These are phyloP conservation scores for Oldenlandia corymbosa DNA, from an alignment of 257 asterid species.

Conservation along the genomic window DNA sequence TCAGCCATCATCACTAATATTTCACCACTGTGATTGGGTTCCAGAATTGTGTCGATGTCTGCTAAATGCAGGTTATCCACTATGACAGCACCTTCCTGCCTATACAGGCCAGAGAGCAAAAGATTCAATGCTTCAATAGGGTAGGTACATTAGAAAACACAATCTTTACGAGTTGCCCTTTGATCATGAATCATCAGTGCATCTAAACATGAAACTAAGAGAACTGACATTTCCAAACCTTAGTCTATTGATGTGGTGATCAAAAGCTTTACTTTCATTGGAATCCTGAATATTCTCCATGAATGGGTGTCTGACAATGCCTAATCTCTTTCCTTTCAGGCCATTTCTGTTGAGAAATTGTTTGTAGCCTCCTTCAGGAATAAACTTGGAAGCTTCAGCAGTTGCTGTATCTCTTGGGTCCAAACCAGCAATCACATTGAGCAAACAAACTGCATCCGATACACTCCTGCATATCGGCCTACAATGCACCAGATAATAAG, in stretches of 20 bases:
- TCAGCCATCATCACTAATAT: slow-evolving; percentile 39
- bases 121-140: neutral
- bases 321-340: slow-evolving; percentile 48
- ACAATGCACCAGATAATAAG: neutral
- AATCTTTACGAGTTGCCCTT: neutral
- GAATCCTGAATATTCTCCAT: slow-evolving; percentile 18
- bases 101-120: slow-evolving; percentile 12
- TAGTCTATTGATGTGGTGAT: slow-evolving; percentile 26
- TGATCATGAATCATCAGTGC: no score
- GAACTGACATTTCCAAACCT: slow-evolving; percentile 20
- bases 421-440: slow-evolving; percentile 52
- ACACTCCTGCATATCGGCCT: slow-evolving; percentile 60
- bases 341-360: slow-evolving; percentile 46
- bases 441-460: slow-evolving; percentile 46
- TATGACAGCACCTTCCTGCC: slow-evolving; percentile 45
- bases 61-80: slow-evolving; percentile 42
- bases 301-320: slow-evolving; percentile 48
- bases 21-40: slow-evolving; percentile 47
- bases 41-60: slow-evolving; percentile 32
- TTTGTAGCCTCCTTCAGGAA: slow-evolving; percentile 47
- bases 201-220: neutral
- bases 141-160: neutral
- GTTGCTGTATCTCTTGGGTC: slow-evolving; percentile 46
- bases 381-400: slow-evolving; percentile 31
- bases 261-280: slow-evolving; percentile 21